phyloP scores from a whole-genome alignment of 164 flowering plant genomes.

The Santalum album region DNA sequence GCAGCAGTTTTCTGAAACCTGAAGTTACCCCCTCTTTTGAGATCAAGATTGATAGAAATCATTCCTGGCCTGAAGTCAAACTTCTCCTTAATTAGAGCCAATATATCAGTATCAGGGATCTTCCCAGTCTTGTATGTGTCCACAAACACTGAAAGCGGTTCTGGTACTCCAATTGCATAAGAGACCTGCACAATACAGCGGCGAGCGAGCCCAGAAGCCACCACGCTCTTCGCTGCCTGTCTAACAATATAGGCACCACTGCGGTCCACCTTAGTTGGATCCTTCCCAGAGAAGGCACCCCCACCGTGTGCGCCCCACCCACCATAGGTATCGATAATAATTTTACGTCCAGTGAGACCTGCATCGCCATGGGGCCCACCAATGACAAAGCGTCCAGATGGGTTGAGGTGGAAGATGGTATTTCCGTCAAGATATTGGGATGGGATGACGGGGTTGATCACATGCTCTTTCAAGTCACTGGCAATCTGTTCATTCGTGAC shows the following conservation, averaged over 20 bases:
- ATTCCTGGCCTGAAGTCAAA: slow-evolving; percentile 71
- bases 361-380: slow-evolving; percentile 79
- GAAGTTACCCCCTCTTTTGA: slow-evolving; percentile 56
- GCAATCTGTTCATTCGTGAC: slow-evolving; percentile 61
- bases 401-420: slow-evolving; percentile 71
- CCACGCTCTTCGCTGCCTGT: slow-evolving; percentile 72
- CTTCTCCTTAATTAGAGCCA: slow-evolving; percentile 43
- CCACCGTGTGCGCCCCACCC: slow-evolving; percentile 75
- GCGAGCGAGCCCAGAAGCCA: slow-evolving; percentile 56
- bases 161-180: slow-evolving; percentile 67
- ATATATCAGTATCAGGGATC: slow-evolving; percentile 53
- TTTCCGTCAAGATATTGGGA: slow-evolving; percentile 51
- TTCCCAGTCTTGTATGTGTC: slow-evolving; percentile 56
- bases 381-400: slow-evolving; percentile 61
- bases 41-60: slow-evolving; percentile 60
- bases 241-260: slow-evolving; percentile 68
- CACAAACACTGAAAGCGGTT: slow-evolving; percentile 56
- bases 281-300: slow-evolving; percentile 67
- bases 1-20: slow-evolving; percentile 73
- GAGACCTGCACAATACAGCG: slow-evolving; percentile 70
- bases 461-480: slow-evolving; percentile 50
- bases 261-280: slow-evolving; percentile 63
- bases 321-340: slow-evolving; percentile 59
- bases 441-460: slow-evolving; percentile 55
- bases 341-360: slow-evolving; percentile 64